Percentiles rank a stretch among this genome's conserved stretches.
Conservation (phyloP, 495 filamentous ascomycete genomes). For the Aspergillus cristatus region DNA sequence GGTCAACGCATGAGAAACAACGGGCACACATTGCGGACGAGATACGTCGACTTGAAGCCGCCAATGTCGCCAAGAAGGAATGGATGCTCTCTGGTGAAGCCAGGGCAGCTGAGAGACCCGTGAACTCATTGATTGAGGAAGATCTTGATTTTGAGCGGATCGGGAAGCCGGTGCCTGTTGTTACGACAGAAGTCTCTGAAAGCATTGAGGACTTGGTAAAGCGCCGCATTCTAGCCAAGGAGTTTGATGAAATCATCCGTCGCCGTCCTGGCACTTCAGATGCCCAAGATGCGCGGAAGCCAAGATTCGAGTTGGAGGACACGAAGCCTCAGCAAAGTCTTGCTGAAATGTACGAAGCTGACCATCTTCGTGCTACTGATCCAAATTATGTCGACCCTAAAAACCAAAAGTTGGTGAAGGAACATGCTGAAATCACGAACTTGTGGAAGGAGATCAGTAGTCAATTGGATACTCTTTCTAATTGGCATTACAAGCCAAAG, state of each 20-base stretch:
- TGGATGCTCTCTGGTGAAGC: conserved; percentile 92
- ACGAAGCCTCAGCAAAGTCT: conserved; percentile 77
- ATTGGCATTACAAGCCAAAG: conserved; percentile 93
- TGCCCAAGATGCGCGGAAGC: conserved; percentile 48
- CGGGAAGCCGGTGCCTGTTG: conserved; percentile 91
- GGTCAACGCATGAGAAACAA: conserved; percentile 76
- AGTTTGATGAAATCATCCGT: conserved; percentile 88
- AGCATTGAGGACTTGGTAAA: conserved; percentile 93
- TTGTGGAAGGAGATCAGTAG: conserved; percentile 76
- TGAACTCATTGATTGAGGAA: conserved; percentile 90
- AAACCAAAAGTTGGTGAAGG: conserved; percentile 70
- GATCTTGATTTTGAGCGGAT: conserved; percentile 91
- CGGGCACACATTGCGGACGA: conserved; percentile 79
- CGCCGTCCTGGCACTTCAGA: conserved; percentile 57
- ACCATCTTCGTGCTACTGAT: conserved; percentile 71
- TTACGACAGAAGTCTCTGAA: conserved; percentile 88
- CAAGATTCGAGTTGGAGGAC: conserved; percentile 73
- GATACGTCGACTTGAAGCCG: conserved; percentile 82
- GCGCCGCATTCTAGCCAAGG: conserved; percentile 76
- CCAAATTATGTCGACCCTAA: conserved; percentile 69
- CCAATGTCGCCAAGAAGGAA: conserved; percentile 80
- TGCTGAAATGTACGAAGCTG: conserved; percentile 89
- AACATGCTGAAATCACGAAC: conserved; percentile 74
- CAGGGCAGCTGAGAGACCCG: conserved; percentile 64
- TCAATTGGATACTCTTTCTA: conserved; percentile 79